phyloP scores from a whole-genome alignment of 1,284 basidiomycete species.

The Pholiota adiposa region DNA sequence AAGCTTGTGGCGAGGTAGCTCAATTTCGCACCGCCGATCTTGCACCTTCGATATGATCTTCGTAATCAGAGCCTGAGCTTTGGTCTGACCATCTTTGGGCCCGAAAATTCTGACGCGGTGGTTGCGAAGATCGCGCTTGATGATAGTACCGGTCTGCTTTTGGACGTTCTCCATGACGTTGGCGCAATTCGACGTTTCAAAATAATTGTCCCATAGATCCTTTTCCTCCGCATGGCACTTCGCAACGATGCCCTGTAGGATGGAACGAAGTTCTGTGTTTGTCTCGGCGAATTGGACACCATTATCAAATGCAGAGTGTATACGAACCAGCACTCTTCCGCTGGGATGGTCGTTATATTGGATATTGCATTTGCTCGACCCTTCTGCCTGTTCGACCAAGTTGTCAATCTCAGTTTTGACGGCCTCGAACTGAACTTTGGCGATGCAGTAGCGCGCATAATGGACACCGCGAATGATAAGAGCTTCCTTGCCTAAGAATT shows the following conservation, averaged over 20 bases:
- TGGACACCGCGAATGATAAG: conserved; percentile 38
- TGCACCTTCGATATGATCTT: conserved; percentile 41
- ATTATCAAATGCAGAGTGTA: conserved; percentile 42
- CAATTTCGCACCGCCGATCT: conserved; percentile 36
- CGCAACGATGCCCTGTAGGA: conserved; percentile 43
- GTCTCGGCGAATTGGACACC: conserved; percentile 35
- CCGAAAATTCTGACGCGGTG: conserved; percentile 45
- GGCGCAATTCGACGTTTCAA: conserved; percentile 40
- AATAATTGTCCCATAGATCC: conserved; percentile 52
- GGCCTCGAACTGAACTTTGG: conserved; percentile 27
- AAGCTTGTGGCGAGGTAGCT: conserved; percentile 37
- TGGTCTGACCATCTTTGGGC: conserved; percentile 26
- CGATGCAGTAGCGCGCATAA: conserved; percentile 26
- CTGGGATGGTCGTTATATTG: conserved; percentile 32
- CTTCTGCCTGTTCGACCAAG: conserved; percentile 27
- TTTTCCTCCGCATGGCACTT: conserved; percentile 33
- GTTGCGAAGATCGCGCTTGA: conserved; percentile 42
- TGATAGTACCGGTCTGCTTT: conserved; percentile 29
- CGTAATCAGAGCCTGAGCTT: conserved; percentile 34
- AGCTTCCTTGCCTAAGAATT: conserved; percentile 36
- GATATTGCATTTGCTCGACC: conserved; percentile 33
- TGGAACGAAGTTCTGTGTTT: conserved; percentile 38
- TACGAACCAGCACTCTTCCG: conserved; percentile 40
- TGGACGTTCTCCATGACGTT: conserved; percentile 41
- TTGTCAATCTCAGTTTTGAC: conserved; percentile 35